Evolutionary conservation across 306 rosid species (phyloP).

Genomic region (Sesbania bispinosa): DNA sequence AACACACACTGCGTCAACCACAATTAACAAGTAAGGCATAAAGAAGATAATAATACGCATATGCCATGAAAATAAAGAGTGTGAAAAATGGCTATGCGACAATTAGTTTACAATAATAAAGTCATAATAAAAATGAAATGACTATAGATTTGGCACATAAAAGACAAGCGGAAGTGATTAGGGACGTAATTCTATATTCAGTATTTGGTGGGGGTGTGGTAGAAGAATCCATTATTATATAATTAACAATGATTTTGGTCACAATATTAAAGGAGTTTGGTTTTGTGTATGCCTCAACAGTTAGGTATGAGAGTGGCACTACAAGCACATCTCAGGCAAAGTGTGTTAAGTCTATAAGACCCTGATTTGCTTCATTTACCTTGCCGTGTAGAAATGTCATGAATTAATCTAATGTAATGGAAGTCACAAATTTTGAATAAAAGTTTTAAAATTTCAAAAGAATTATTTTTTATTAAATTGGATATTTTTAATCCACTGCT

Average conservation of each 20-base stretch:
- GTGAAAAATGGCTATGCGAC: background rate
- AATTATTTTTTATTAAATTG: too few species aligned
- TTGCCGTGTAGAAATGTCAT: too few species aligned
- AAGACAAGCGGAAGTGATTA: constrained; percentile 9
- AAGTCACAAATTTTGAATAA: too few species aligned
- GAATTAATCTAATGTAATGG: too few species aligned
- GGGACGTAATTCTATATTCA: constrained; percentile 24
- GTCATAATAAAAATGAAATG: constrained; percentile 1
- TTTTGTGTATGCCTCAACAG: constrained; percentile 37
- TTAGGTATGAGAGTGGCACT: constrained; percentile 20
- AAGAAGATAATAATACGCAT: background rate
- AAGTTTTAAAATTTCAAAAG: too few species aligned
- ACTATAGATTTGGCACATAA: background rate
- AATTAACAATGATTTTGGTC: constrained; percentile 24
- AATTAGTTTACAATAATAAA: background rate
- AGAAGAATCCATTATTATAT: constrained; percentile 14
- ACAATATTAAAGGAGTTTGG: constrained; percentile 42
- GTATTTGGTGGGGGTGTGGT: constrained; percentile 11
- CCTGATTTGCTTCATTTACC: background rate
- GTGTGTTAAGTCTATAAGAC: background rate
- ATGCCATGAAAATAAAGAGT: background rate
- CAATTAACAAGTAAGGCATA: too few species aligned
- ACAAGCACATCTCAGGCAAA: background rate
- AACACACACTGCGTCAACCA: too few species aligned
- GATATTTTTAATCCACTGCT: too few species aligned